Evolutionary conservation across 805 yeast species (phyloP).

Genomic region (Vanderwaltozyma tropicalis): DNA sequence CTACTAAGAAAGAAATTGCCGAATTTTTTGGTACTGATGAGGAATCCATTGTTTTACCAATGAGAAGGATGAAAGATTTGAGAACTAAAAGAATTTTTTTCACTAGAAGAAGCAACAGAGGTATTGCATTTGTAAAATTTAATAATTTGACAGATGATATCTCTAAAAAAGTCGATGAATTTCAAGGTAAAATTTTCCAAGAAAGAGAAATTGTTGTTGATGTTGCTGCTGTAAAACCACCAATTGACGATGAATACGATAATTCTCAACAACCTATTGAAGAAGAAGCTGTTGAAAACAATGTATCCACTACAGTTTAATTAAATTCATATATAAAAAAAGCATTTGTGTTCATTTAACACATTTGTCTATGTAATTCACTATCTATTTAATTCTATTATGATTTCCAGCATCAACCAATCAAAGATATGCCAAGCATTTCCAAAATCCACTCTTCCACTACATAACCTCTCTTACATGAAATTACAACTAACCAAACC

Average conservation of each 20-base stretch:
- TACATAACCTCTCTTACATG: too few species aligned
- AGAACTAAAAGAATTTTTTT: constrained; percentile 28
- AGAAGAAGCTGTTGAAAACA: constrained; percentile 1
- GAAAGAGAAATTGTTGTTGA: constrained; percentile 61
- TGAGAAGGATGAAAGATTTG: constrained; percentile 27
- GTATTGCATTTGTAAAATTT: constrained; percentile 53
- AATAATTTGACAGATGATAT: constrained; percentile 34
- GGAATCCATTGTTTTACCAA: constrained; percentile 44
- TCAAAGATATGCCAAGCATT: too few species aligned
- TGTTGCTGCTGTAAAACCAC: constrained; percentile 45
- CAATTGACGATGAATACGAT: constrained; percentile 21
- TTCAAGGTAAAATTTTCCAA: constrained; percentile 53
- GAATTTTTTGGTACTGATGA: constrained; percentile 41
- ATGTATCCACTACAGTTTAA: background rate
- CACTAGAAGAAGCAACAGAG: constrained; percentile 36
- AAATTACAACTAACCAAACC: too few species aligned
- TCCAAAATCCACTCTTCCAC: too few species aligned
- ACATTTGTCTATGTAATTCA: too few species aligned
- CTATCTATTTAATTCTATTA: too few species aligned
- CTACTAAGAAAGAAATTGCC: constrained; percentile 44
- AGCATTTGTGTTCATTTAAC: too few species aligned
- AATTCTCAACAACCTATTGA: constrained; percentile 1
- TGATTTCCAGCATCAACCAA: too few species aligned
- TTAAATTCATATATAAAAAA: too few species aligned
- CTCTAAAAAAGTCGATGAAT: constrained; percentile 56